Conservation (phyloP, 2,329 filamentous ascomycete species). For the Verticillium nonalfalfae region DNA sequence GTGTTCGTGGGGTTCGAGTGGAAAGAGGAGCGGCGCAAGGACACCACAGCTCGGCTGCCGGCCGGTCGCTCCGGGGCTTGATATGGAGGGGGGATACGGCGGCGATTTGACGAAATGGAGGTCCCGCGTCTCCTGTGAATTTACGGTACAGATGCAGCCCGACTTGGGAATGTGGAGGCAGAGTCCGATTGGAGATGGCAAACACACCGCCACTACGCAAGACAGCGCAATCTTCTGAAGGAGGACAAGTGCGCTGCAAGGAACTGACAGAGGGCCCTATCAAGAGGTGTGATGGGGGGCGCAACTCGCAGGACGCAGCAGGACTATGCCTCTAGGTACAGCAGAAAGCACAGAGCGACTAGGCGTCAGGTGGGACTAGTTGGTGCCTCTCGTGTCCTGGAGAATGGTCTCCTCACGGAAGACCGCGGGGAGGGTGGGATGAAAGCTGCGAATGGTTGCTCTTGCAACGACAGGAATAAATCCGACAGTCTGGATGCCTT, state of each 20-base stretch:
- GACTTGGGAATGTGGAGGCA: background rate
- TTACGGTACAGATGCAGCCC: background rate
- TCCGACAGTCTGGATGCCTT: background rate
- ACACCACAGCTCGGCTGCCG: background rate
- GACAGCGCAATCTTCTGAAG: background rate
- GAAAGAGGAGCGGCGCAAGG: background rate
- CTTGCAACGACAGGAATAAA: background rate
- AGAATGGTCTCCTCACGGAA: background rate
- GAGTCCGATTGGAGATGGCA: background rate
- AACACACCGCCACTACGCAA: background rate
- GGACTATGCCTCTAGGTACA: background rate
- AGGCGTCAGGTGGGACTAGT: constrained; percentile 5
- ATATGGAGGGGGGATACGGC: background rate
- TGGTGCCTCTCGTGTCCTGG: background rate
- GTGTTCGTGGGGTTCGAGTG: background rate
- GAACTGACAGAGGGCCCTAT: background rate
- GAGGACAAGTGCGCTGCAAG: background rate
- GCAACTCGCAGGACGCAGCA: background rate
- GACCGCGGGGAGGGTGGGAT: background rate
- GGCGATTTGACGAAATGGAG: background rate
- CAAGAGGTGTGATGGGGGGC: background rate
- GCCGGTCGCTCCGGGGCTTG: background rate
- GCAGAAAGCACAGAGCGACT: background rate
- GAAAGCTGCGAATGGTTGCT: background rate
- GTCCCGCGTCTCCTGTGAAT: background rate